Percentiles rank a stretch among this genome's conserved stretches.
These are phyloP conservation scores for Lasiodiplodia sp. DNA, from an alignment of 2,329 filamentous ascomycete genomes.

Conservation along the genomic window DNA sequence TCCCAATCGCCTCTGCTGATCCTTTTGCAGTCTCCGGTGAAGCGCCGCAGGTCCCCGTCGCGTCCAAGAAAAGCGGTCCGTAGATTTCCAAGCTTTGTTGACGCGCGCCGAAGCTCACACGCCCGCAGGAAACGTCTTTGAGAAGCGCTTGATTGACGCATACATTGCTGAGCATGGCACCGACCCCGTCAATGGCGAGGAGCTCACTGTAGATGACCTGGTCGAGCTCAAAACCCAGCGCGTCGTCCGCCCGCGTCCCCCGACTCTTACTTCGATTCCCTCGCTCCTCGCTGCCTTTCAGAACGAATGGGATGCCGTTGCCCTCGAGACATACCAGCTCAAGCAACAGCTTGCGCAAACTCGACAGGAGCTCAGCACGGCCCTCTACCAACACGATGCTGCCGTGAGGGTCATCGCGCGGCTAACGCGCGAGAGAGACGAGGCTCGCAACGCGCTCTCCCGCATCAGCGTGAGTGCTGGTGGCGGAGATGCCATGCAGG, in stretches of 20 bases:
- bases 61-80: slow-evolving; percentile 91
- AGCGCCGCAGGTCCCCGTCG: slow-evolving; percentile 91
- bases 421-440: slow-evolving; percentile 88
- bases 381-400: slow-evolving; percentile 96
- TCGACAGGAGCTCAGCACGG: slow-evolving; percentile 89
- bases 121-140: slow-evolving; percentile 79
- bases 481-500: slow-evolving; percentile 86
- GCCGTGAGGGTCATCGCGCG: slow-evolving; percentile 95
- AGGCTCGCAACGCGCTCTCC: slow-evolving; percentile 87
- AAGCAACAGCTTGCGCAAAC: slow-evolving; percentile 90
- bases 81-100: slow-evolving; percentile 36
- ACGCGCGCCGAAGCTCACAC: slow-evolving; percentile 40
- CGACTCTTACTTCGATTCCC: slow-evolving; percentile 94
- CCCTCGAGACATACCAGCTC: slow-evolving; percentile 89
- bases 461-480: slow-evolving; percentile 76
- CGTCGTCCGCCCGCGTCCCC: slow-evolving; percentile 86
- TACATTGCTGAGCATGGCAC: slow-evolving; percentile 93
- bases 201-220: slow-evolving; percentile 83
- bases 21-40: slow-evolving; percentile 82
- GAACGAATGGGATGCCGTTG: slow-evolving; percentile 96
- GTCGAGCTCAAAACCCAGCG: slow-evolving; percentile 84
- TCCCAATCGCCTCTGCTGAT: slow-evolving; percentile 33
- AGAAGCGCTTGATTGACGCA: slow-evolving; percentile 92
- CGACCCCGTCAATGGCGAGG: slow-evolving; percentile 88
- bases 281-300: slow-evolving; percentile 94